phyloP scores from a whole-genome alignment of 352 stramenopile species.

The Halophytophthora polymorphica region DNA sequence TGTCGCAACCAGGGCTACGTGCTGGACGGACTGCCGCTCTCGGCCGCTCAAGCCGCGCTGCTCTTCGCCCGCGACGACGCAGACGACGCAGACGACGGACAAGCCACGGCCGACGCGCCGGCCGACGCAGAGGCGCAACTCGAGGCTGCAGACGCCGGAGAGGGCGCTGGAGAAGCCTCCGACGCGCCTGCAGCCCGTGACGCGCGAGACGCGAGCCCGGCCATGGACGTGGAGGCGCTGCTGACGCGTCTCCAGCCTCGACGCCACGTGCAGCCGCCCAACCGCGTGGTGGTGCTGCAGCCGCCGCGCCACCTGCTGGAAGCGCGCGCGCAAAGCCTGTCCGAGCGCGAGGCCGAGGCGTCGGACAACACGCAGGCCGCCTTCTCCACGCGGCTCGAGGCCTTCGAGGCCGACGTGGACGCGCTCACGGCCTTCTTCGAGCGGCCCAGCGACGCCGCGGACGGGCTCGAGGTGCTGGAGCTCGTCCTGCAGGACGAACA shows the following conservation, averaged over 20 bases:
- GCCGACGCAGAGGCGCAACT: conserved; percentile 15
- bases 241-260: conserved; percentile 39
- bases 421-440: conserved; percentile 66
- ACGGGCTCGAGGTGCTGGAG: conserved; percentile 68
- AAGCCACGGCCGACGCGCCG: conserved; percentile 16
- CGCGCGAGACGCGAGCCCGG: conserved; percentile 6
- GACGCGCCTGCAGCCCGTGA: too few relatives aligned
- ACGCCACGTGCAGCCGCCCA: conserved; percentile 45
- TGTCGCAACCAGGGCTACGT: conserved; percentile 86
- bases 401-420: conserved; percentile 51
- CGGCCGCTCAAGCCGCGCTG: conserved; percentile 38
- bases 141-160: conserved; percentile 11
- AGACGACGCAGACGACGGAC: conserved; percentile 8
- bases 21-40: conserved; percentile 60
- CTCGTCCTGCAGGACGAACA: conserved; percentile 46
- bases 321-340: conserved; percentile 46
- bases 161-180: conserved; percentile 9
- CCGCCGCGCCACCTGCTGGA: conserved; percentile 50
- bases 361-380: conserved; percentile 60
- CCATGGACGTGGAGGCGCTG: conserved; percentile 39
- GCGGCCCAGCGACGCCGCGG: conserved; percentile 13
- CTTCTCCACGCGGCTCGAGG: conserved; percentile 48
- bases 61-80: conserved; percentile 36
- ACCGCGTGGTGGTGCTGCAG: conserved; percentile 66
- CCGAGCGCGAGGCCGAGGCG: conserved; percentile 49